Evolutionary conservation across 176 grass and related monocot genomes (phyloP).

Genomic region (Secale cereale): DNA sequence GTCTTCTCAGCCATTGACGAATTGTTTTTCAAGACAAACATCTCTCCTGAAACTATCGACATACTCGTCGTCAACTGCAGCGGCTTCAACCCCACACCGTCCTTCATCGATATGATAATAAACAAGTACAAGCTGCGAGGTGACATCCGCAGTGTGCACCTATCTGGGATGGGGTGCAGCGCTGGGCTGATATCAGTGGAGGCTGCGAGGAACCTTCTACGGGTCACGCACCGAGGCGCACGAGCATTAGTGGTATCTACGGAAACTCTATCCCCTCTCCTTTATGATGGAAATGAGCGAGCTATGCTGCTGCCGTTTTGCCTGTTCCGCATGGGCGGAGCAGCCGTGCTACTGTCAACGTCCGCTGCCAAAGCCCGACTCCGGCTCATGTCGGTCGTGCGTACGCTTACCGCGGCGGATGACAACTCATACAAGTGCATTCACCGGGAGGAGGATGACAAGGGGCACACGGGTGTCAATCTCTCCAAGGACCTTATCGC

Average conservation of each 20-base stretch:
- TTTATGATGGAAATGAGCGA: conserved; percentile 46
- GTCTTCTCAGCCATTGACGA: conserved; percentile 65
- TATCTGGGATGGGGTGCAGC: conserved; percentile 59
- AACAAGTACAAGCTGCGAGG: conserved; percentile 37
- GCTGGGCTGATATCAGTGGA: conserved; percentile 50
- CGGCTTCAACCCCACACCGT: conserved; percentile 51
- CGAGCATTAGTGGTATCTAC: conserved; percentile 49
- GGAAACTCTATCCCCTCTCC: conserved; percentile 47
- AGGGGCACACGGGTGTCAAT: conserved; percentile 37
- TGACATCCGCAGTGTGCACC: conserved; percentile 40
- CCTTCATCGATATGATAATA: conserved; percentile 55
- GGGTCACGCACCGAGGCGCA: conserved; percentile 13
- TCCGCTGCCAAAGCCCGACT: conserved; percentile 28
- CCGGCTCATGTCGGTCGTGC: conserved; percentile 33
- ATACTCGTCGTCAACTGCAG: conserved; percentile 52
- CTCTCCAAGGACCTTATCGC: conserved; percentile 44
- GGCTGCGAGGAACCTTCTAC: conserved; percentile 40
- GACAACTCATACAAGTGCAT: conserved; percentile 41
- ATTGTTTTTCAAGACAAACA: conserved; percentile 40
- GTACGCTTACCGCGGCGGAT: conserved; percentile 34
- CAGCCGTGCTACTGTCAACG: conserved; percentile 36
- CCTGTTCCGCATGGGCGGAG: conserved; percentile 64
- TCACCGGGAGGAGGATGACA: conserved; percentile 48
- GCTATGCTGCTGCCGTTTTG: conserved; percentile 58
- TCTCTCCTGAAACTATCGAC: conserved; percentile 29